Base-by-base conservation (phyloP, 129 eudicot species). In the Flaveria brownii region DNA sequence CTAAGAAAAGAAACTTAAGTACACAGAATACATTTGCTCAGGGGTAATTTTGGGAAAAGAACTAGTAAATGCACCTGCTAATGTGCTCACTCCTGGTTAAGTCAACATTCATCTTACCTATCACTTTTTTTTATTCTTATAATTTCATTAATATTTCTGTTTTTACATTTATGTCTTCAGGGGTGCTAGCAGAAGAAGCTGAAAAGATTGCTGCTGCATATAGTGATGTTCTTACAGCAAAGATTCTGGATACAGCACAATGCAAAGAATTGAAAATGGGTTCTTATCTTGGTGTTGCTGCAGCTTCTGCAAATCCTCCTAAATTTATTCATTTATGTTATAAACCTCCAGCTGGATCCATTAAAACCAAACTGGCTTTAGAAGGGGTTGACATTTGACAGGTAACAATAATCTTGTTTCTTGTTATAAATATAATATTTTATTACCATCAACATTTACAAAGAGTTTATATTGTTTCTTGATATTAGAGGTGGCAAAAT, bases 301-400 rank as follows among this genome's bases (percentile, higher is more conserved):
- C 22, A 20, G 99, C 99, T 41, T 87, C 97, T 54, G 87, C 91
- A 33, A 94, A 94, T 82, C 94, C 92, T 41, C 90, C 99, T n/a
- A 91, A 89, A 71, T 94, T 94, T 78, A 94, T 94, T 50, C 99
- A 94, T 86, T 82, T 94, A 54, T 86, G 93, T 61, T 94, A 91
- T 85, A 94, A 86, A 80, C 97, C 99, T 67, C 85, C 85, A 49
- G 72, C 75, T 68, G 97, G 99, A 62, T 71, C 84, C 57, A 77
- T 85, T 59, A 89, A 87, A 86, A 85, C 88, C 78, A 94, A 94
- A 73, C 82, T 94, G 73, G 99, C 88, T 63, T 83, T 94, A 49
- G 96, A 94, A 94, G 76, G 99, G 99, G 52, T 87, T 94, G 87
- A 94, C 97, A 18, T 94, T 91, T 86, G 99, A 94, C 89, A 89